A percentile compares a stretch with the other conserved stretches of the same genome.
Evolutionary conservation across 1,284 basidiomycete genomes (phyloP).

Genomic region (Ustilago esculenta): DNA sequence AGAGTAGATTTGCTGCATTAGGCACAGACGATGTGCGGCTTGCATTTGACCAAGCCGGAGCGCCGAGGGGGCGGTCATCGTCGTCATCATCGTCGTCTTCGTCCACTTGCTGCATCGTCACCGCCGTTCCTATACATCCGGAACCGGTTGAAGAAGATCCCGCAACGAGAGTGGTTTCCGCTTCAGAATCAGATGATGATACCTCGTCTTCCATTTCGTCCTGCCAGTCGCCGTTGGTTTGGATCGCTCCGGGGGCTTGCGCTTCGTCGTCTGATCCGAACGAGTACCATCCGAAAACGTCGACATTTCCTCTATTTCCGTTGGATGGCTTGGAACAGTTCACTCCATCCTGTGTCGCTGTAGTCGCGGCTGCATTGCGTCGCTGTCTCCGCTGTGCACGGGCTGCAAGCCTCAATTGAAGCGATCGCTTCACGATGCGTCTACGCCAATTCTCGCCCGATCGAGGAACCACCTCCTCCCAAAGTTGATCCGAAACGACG

Average conservation of each 20-base stretch:
- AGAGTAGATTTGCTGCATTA: not conserved
- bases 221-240: conserved; percentile 3
- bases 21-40: conserved; percentile 4
- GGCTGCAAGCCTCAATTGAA: conserved; percentile 10
- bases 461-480: conserved; percentile 47
- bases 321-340: not conserved
- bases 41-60: conserved; percentile 13
- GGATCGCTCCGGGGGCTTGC: not conserved
- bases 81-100: conserved; percentile 48
- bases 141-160: not conserved
- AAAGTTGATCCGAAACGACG: conserved; percentile 42
- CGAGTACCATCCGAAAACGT: conserved; percentile 30
- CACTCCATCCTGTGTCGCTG: not conserved
- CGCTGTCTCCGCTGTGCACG: conserved; percentile 15
- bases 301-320: not conserved
- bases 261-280: conserved; percentile 30
- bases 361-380: not conserved
- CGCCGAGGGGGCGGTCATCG: conserved; percentile 44
- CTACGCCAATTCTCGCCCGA: conserved; percentile 32
- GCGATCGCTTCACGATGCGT: conserved; percentile 24
- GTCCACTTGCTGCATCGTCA: conserved; percentile 38
- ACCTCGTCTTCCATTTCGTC: conserved; percentile 12
- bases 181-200: conserved; percentile 21
- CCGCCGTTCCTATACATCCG: conserved; percentile 21
- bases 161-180: not conserved